These are phyloP conservation scores for Pezizomycotina sp. DNA, from an alignment of 2,329 filamentous ascomycete species.

Conservation along the genomic window DNA sequence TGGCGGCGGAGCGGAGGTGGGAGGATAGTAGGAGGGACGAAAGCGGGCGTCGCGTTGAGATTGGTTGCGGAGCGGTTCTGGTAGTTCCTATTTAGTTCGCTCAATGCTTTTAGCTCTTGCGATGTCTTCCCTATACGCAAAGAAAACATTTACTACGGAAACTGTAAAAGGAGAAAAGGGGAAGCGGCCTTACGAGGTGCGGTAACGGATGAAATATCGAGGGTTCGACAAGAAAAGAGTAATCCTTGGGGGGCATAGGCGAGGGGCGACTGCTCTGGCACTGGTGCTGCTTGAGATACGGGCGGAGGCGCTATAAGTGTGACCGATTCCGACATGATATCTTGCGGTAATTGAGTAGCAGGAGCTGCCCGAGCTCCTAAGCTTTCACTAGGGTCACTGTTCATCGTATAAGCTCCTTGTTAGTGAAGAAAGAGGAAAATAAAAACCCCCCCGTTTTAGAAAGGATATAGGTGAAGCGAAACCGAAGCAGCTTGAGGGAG, in stretches of 20 bases:
- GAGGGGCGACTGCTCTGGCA: conserved; percentile 2
- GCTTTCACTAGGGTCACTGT: no score
- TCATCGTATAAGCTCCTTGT: no score
- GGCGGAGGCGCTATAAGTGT: no score
- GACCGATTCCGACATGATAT: no score
- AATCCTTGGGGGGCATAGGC: conserved; percentile 12
- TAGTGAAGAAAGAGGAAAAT: no score
- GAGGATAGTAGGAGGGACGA: conserved; percentile 50
- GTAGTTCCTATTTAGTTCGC: conserved; percentile 2
- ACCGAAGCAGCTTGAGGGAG: no score
- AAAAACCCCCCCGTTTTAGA: no score
- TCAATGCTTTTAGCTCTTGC: background rate
- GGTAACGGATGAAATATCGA: conserved; percentile 14
- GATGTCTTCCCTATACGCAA: conserved; percentile 1
- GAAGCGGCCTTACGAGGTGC: conserved; percentile 10
- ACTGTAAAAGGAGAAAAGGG: background rate
- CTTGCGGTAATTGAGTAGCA: no score
- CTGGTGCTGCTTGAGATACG: conserved; percentile 26
- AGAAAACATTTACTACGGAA: conserved; percentile 33
- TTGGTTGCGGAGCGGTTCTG: conserved; percentile 48
- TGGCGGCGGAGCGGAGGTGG: conserved; percentile 66
- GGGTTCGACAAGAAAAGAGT: conserved; percentile 15
- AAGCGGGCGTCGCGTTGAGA: conserved; percentile 47
- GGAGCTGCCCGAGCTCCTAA: no score
- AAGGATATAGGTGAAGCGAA: no score